These are phyloP conservation scores for Saccharomycodes ludwigii DNA, from an alignment of 805 yeast genomes.

Conservation along the genomic window DNA sequence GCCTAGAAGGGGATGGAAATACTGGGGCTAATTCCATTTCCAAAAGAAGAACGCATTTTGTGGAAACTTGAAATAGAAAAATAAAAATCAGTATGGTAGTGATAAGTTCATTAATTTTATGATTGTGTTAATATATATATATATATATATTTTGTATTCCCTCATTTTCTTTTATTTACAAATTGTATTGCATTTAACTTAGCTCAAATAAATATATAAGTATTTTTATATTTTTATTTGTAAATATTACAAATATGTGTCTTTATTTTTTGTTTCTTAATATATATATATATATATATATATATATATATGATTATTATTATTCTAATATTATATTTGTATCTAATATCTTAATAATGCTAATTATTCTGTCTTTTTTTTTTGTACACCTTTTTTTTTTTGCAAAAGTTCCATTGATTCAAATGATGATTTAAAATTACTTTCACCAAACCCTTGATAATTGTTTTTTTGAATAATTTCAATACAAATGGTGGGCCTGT, in stretches of 20 bases:
- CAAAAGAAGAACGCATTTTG: conserved; percentile 21
- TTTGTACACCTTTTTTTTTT: conserved; percentile 10
- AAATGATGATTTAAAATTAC: conserved; percentile 72
- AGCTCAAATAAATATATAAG: too few relatives aligned
- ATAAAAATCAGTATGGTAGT: background rate
- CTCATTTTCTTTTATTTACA: too few relatives aligned
- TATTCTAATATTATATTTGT: background rate
- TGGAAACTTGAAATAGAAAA: conserved; percentile 3
- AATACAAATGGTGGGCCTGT: conserved; percentile 71
- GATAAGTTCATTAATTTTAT: too few relatives aligned
- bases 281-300: too few relatives aligned
- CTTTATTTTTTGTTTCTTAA: too few relatives aligned
- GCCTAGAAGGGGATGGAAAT: conserved; percentile 1
- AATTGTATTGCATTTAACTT: too few relatives aligned
- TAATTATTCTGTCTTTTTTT: background rate
- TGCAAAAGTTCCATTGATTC: conserved; percentile 77
- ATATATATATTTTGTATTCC: too few relatives aligned
- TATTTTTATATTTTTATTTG: too few relatives aligned
- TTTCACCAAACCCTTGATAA: conserved; percentile 82
- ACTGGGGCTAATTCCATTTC: conserved; percentile 15
- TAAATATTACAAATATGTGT: too few relatives aligned
- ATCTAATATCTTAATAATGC: background rate
- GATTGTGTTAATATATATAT: too few relatives aligned
- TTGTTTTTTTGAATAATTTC: conserved; percentile 73
- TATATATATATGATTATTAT: too few relatives aligned